Conservation (phyloP, 192 early-diverging fungal genomes). For the Phlyctochytrium planicorne region DNA sequence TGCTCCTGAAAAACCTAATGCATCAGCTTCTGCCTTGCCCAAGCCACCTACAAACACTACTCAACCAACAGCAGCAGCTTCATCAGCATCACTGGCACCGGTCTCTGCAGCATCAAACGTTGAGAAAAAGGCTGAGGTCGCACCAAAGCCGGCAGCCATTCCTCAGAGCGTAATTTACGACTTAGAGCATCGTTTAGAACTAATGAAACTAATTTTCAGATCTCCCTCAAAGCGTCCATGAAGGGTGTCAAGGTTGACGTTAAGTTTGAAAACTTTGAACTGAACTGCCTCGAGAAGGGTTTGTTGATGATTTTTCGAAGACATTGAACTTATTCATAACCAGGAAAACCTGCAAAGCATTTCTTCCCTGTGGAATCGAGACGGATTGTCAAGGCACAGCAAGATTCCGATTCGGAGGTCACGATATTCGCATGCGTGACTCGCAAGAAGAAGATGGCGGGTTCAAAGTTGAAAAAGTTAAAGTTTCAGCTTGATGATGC, state of each 20-base stretch:
- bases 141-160: too few relatives aligned
- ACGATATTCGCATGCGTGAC: constrained; percentile 35
- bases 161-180: too few relatives aligned
- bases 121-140: too few relatives aligned
- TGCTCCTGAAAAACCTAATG: too few relatives aligned
- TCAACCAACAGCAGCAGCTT: too few relatives aligned
- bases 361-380: constrained; percentile 42
- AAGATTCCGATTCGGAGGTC: constrained; percentile 25
- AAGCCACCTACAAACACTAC: too few relatives aligned
- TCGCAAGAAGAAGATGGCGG: constrained; percentile 37
- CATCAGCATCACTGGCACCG: too few relatives aligned
- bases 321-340: not conserved
- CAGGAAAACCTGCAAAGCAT: constrained; percentile 19
- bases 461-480: constrained; percentile 49
- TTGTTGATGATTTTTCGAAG: not conserved
- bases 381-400: constrained; percentile 34
- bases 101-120: too few relatives aligned
- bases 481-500: constrained; percentile 27
- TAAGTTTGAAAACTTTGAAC: constrained; percentile 29
- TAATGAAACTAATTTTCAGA: too few relatives aligned
- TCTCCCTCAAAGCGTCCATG: constrained; percentile 21
- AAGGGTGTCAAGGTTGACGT: constrained; percentile 46
- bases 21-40: too few relatives aligned
- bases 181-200: too few relatives aligned
- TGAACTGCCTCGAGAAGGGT: constrained; percentile 47